A percentile compares a stretch with the other conserved stretches of the same genome.
These are phyloP conservation scores for Xylariaceae sp. DNA, from an alignment of 2,329 filamentous ascomycete species.

Conservation along the genomic window DNA sequence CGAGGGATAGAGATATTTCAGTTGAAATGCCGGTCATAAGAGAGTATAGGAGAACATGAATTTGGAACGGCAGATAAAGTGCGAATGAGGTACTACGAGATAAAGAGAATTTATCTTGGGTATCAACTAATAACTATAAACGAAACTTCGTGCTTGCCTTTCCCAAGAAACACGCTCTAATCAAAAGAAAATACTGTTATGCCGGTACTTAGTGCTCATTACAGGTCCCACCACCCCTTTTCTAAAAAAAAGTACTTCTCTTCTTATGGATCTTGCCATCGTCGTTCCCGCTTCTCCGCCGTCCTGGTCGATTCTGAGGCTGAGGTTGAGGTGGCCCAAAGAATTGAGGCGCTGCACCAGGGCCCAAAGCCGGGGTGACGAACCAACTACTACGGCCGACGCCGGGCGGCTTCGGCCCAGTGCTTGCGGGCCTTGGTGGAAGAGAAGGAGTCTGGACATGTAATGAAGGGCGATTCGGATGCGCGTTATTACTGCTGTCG, in stretches of 20 bases:
- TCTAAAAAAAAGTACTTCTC: constrained; percentile 47
- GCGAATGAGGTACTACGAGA: background rate
- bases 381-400: constrained; percentile 32
- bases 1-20: background rate
- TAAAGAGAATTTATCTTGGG: constrained; percentile 7
- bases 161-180: background rate
- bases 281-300: constrained; percentile 31
- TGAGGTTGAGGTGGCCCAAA: constrained; percentile 38
- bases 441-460: constrained; percentile 32
- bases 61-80: background rate
- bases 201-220: background rate
- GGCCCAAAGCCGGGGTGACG: constrained; percentile 19
- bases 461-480: constrained; percentile 20
- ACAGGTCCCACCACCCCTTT: background rate
- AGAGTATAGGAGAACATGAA: background rate
- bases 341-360: constrained; percentile 20
- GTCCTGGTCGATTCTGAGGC: constrained; percentile 41
- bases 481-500: background rate
- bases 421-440: constrained; percentile 47
- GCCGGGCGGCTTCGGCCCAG: constrained; percentile 36
- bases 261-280: constrained; percentile 43
- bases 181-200: background rate
- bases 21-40: background rate
- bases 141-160: constrained; percentile 1
- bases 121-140: constrained; percentile 15